Conservation (phyloP, 306 rosid genomes). For the Ammopiptanthus mongolicus region DNA sequence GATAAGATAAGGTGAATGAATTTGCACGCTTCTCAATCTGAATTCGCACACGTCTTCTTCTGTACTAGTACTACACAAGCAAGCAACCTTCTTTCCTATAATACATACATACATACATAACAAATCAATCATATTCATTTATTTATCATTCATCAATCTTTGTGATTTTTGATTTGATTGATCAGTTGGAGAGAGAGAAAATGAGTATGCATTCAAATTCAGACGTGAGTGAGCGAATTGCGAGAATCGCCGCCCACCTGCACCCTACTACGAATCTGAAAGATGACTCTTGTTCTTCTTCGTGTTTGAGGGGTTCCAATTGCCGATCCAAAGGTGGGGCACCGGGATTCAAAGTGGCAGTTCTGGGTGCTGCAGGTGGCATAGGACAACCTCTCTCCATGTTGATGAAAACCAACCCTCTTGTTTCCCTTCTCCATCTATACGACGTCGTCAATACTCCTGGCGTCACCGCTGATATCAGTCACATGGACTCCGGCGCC, state of each 20-base stretch:
- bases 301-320: conserved; percentile 30
- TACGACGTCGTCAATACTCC: conserved; percentile 90
- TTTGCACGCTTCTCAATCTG: background rate
- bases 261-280: conserved; percentile 42
- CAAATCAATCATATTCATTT: no score
- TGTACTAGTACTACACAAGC: no score
- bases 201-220: conserved; percentile 32
- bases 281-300: no score
- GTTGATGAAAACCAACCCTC: conserved; percentile 90
- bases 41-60: background rate
- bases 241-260: conserved; percentile 62
- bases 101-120: no score
- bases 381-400: conserved; percentile 89
- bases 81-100: background rate
- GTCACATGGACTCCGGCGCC: conserved; percentile 91
- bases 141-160: background rate
- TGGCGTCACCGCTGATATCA: conserved; percentile 88
- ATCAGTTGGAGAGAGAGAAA: background rate
- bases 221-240: conserved; percentile 46
- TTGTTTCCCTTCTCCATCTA: conserved; percentile 84
- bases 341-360: conserved; percentile 78
- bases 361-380: conserved; percentile 93
- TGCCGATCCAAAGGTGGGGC: conserved; percentile 87
- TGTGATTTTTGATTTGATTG: background rate
- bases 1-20: no score